Base-by-base conservation (phyloP, 2,329 filamentous ascomycete species). In the Trichoderma sp. region DNA sequence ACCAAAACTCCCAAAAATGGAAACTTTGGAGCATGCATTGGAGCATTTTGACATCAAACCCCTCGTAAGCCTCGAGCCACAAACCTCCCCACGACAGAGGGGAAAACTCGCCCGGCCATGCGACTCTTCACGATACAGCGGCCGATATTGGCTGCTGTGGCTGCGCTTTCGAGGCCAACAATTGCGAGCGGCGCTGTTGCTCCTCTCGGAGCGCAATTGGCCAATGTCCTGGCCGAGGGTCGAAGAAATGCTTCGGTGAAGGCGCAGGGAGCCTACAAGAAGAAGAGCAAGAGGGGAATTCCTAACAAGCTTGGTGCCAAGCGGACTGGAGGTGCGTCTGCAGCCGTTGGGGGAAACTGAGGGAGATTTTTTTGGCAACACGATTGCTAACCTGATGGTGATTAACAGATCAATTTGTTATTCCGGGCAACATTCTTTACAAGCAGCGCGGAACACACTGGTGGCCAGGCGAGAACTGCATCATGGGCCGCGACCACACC, bases 401-500 rank as follows among this genome's bases (percentile, higher is more conserved):
- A 54, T 77, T 37, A 26, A 39, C 24, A 94, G 91, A 95, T 78
- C 91, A 97, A 83, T 97, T 91, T 80, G 96, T 99, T 43, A 91
- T 97, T 69, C 91, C 94, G 5, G 96, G 96, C 66, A 98, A 97
- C 84, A 99, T 99, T 81, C 92, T 99, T 82, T 99, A 96, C 87
- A 94, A 93, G 79, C 96, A 99, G 81, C 91, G 95, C 76, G 96
- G 96, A 75, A 96, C 96, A 4, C 88, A 90, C 76, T 99, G 96
- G 96, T 95, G 91, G 79, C 91, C 96, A 1, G 96, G 96, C 76
- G 96, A 98, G 79, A 98, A 99, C 82, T 93, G 92, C 80, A 92
- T 90, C 75, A 95, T 98, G 85, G 96, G 96, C 61, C 91, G 96
- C 70, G 94, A 99, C 80, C 96, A 98, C 84, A 98, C 95, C 61